Conservation (phyloP, 2,329 filamentous ascomycete species). For the Trichophyton schoenleinii region DNA sequence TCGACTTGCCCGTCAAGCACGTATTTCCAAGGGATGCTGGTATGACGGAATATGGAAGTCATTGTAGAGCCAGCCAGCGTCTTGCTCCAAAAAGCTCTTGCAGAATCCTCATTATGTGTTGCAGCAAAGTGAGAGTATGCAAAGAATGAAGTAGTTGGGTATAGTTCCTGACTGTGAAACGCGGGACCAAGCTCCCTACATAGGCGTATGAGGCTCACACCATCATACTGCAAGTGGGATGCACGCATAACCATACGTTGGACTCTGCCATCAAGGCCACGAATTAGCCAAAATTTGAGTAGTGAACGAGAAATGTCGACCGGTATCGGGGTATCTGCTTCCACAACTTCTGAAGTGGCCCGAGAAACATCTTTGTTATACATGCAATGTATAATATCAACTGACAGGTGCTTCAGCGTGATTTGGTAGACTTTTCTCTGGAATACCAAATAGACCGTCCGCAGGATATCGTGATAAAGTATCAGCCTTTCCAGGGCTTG, state of each 20-base stretch:
- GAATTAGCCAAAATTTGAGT: not conserved
- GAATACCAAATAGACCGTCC: not conserved
- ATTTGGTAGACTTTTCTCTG: not conserved
- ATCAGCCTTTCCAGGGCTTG: not conserved
- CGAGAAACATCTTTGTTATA: not conserved
- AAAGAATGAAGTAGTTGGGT: not conserved
- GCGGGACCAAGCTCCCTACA: not conserved
- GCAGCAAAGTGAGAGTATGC: not conserved
- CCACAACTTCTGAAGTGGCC: not conserved
- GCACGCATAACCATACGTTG: constrained; percentile 43
- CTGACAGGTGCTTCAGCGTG: not conserved
- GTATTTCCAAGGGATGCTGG: not conserved
- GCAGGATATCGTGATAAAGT: not conserved
- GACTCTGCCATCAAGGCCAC: not conserved
- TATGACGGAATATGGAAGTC: not conserved
- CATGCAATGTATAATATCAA: not conserved
- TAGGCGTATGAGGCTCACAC: constrained; percentile 45
- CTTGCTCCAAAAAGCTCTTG: not conserved
- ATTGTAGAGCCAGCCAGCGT: not conserved
- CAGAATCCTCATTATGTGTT: not conserved
- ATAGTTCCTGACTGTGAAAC: not conserved
- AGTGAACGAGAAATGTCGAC: not conserved
- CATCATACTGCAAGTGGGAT: constrained; percentile 53
- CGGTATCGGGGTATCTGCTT: not conserved
- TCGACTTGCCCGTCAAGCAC: not conserved